Conservation (phyloP, 345 rosid species). For the Murraya koenigii region DNA sequence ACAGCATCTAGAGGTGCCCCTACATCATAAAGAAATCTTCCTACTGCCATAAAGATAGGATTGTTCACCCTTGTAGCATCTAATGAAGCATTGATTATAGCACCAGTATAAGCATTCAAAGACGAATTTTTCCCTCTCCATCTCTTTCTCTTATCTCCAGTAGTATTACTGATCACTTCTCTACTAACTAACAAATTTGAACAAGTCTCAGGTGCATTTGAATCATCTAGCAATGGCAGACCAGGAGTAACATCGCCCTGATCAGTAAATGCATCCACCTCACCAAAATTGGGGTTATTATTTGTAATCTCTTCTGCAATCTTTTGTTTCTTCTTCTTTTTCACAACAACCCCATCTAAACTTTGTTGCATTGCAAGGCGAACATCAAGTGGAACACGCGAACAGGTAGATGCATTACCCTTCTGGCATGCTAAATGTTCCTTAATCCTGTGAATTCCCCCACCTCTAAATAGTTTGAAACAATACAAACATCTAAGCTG, state of each 20-base stretch:
- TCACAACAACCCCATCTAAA: slow-evolving; percentile 64
- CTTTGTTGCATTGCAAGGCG: slow-evolving; percentile 56
- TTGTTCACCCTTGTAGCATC: slow-evolving; percentile 39
- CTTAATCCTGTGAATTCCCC: slow-evolving; percentile 93
- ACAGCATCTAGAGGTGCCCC: slow-evolving; percentile 73
- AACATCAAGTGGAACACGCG: slow-evolving; percentile 63
- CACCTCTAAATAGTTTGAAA: slow-evolving; percentile 80
- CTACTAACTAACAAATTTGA: slow-evolving; percentile 24
- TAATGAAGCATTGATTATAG: slow-evolving; percentile 15
- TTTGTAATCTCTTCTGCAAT: slow-evolving; percentile 44
- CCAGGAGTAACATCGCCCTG: slow-evolving; percentile 35
- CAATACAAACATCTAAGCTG: slow-evolving; percentile 84
- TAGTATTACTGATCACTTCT: slow-evolving; percentile 36
- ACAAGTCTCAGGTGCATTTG: slow-evolving; percentile 22
- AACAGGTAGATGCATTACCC: slow-evolving; percentile 82
- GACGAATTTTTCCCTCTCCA: slow-evolving; percentile 34
- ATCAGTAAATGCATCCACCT: slow-evolving; percentile 25
- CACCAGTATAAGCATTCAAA: slow-evolving; percentile 27
- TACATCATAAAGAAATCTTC: slow-evolving; percentile 65
- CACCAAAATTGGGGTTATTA: slow-evolving; percentile 41
- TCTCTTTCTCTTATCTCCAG: slow-evolving; percentile 45
- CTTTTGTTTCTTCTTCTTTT: slow-evolving; percentile 70
- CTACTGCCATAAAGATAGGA: slow-evolving; percentile 49
- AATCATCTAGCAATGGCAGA: slow-evolving; percentile 18
- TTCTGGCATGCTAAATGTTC: slow-evolving; percentile 91